Evolutionary conservation across 1,284 basidiomycete species (phyloP).

Genomic region (Trichosporon faecale): DNA sequence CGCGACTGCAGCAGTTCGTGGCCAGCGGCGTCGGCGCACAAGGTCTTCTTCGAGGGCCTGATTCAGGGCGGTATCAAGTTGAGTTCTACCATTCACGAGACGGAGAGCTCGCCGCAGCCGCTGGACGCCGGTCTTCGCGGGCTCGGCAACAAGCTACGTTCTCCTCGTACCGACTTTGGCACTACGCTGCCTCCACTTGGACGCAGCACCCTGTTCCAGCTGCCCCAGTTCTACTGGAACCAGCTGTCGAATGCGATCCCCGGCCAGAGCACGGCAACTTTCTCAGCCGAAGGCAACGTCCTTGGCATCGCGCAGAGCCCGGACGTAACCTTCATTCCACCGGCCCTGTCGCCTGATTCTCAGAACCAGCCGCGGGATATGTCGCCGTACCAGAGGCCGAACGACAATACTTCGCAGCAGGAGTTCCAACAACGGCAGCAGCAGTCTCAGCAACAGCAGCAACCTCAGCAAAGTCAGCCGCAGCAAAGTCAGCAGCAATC

Average conservation of each 20-base stretch:
- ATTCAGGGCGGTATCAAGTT: constrained; percentile 41
- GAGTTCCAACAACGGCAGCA: neutral
- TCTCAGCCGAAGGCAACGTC: neutral
- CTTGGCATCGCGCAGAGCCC: constrained; percentile 3
- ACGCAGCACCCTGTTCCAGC: constrained; percentile 31
- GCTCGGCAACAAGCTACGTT: constrained; percentile 2
- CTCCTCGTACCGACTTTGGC: neutral
- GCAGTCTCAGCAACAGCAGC: neutral
- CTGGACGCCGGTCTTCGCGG: neutral
- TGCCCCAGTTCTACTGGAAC: constrained; percentile 45
- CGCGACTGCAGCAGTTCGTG: constrained; percentile 40
- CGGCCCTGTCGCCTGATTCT: neutral
- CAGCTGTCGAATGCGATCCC: constrained; percentile 25
- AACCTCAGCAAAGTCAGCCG: neutral
- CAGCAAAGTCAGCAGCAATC: neutral
- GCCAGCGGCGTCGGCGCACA: constrained; percentile 45
- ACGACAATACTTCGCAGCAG: neutral
- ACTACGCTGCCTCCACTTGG: constrained; percentile 12
- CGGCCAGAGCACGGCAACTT: constrained; percentile 1
- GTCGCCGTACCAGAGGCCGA: neutral
- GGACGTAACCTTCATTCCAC: neutral
- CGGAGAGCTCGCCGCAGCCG: constrained; percentile 9
- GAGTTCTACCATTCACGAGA: constrained; percentile 6
- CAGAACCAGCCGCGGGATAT: neutral
- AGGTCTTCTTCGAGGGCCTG: constrained; percentile 47